These are phyloP conservation scores for Psilocybe sp. DNA, from an alignment of 768 basidiomycete species.

Conservation along the genomic window DNA sequence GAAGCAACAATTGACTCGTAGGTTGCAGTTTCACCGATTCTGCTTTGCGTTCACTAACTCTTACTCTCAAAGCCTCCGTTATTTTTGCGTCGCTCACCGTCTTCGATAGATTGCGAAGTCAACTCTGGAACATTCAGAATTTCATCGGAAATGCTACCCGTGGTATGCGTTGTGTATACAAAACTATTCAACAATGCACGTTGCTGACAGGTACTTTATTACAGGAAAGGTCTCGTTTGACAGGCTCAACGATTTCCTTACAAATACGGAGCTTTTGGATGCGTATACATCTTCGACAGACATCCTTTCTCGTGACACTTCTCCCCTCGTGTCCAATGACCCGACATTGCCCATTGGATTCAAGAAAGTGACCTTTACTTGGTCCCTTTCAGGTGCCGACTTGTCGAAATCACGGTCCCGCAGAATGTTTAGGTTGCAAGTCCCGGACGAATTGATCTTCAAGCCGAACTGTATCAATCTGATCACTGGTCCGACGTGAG, in stretches of 20 bases:
- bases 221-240: constrained; percentile 62
- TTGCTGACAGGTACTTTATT: constrained; percentile 13
- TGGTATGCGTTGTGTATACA: no score
- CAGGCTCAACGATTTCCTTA: constrained; percentile 42
- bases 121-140: no score
- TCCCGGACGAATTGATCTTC: constrained; percentile 50
- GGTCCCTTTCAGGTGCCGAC: constrained; percentile 37
- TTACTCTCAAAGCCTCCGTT: constrained; percentile 37
- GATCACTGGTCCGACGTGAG: constrained; percentile 53
- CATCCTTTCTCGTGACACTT: background rate
- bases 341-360: constrained; percentile 41
- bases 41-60: background rate
- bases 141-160: no score
- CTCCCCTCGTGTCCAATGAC: background rate
- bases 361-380: constrained; percentile 50
- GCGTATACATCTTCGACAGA: constrained; percentile 7
- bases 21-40: background rate
- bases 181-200: constrained; percentile 7
- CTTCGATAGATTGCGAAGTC: constrained; percentile 43
- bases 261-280: constrained; percentile 50
- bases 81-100: constrained; percentile 58
- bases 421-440: constrained; percentile 49
- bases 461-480: constrained; percentile 51
- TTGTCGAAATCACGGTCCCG: constrained; percentile 37
- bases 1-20: constrained; percentile 23